Evolutionary conservation across 805 yeast species (phyloP), one percentile per base, ranked within the genome.

Genomic region (Candida orba): DNA sequence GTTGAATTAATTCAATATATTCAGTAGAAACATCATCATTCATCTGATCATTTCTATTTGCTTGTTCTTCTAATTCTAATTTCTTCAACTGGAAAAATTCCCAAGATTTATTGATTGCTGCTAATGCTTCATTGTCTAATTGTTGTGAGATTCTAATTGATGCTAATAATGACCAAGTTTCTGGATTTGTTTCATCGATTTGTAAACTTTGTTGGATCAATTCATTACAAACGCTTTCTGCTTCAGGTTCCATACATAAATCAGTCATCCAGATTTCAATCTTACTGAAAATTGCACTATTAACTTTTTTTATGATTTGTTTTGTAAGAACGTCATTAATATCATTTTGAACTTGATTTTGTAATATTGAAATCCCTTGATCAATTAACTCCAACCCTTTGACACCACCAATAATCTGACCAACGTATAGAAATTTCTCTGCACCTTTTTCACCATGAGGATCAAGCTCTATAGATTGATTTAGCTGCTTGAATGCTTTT

Each of bases 221-320:
- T 43, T 71, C 71, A 53, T 89, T 84, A 65, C 98, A 93, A 60
- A 78, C 73, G 8, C 61, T 20, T 64, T 93, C 98, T 2, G 98
- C 98, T 52, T 82, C 80, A 3, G 79, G 79, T 56, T 87, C 95
- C 96, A 90, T 88, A 68, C 98, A 90, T 50, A 90, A 68, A 67
- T 91, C 97, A 1, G 98, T 91, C 97, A 89, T 87, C 96, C 96
- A 90, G 45, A 87, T 84, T 64, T 91, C 99, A 56, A 93, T 84
- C 67, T 83, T 75, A 7, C 96, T 81, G 52, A 91, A 80, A 24
- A 87, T 67, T 0, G 91, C 96, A 57, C 81, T 84, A 50, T 83
- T 78, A 39, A 87, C 59, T 58, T 84, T 85, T 49, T 75, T 75
- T 17, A 73, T 60, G 35, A 75, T 64, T 46, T 71, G 71, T 15